Evolutionary conservation across 2,329 filamentous ascomycete species (phyloP).

Genomic region (Aspergillus vadensis): DNA sequence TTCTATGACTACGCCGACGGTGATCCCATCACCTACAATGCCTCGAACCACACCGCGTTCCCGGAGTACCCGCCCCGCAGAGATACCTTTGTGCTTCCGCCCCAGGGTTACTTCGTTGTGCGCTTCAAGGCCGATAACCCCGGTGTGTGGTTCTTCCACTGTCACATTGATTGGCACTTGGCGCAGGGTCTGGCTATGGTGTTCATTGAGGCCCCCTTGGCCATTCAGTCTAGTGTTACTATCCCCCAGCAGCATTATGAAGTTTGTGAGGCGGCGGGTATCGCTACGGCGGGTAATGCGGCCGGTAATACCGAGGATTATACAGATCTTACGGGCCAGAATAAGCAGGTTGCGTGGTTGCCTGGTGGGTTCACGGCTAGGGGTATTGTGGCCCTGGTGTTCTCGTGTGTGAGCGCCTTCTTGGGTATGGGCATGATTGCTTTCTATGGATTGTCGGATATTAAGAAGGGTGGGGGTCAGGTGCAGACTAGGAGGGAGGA

Average conservation of each 20-base stretch:
- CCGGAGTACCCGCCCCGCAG: conserved; percentile 63
- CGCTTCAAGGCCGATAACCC: conserved; percentile 49
- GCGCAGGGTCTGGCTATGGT: conserved; percentile 66
- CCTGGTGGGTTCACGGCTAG: conserved; percentile 70
- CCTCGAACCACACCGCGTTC: conserved; percentile 42
- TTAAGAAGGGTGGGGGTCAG: neutral
- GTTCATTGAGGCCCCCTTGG: conserved; percentile 63
- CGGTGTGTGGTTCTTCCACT: conserved; percentile 72
- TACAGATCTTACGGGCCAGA: conserved; percentile 65
- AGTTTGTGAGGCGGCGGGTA: conserved; percentile 56
- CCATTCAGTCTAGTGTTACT: conserved; percentile 61
- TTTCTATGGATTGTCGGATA: conserved; percentile 56
- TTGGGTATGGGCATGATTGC: conserved; percentile 67
- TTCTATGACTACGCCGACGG: conserved; percentile 51
- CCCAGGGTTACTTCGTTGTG: conserved; percentile 68
- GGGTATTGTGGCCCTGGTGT: conserved; percentile 73
- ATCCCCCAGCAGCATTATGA: conserved; percentile 65
- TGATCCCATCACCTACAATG: conserved; percentile 33
- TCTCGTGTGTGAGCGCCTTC: conserved; percentile 69
- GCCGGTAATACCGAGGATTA: conserved; percentile 68
- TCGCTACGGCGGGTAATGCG: conserved; percentile 67
- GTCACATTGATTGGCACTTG: conserved; percentile 79
- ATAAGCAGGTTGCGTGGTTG: conserved; percentile 56
- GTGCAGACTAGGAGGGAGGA: neutral
- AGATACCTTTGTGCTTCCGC: conserved; percentile 67